phyloP scores from a whole-genome alignment of 225 moss, liverwort and hornwort genomes.

The Antitrichia curtipendula region DNA sequence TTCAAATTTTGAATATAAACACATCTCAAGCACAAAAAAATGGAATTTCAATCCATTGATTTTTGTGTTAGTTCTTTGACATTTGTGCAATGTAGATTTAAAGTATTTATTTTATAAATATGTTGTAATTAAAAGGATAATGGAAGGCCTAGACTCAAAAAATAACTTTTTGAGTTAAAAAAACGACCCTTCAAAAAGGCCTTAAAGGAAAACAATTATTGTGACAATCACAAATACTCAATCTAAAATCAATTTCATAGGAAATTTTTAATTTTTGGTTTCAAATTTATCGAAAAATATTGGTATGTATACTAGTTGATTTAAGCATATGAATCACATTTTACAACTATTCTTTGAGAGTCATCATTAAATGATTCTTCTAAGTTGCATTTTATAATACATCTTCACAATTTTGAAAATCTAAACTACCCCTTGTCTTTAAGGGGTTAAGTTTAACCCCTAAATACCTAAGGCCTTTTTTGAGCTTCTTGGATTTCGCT shows the following conservation, averaged over 20 bases:
- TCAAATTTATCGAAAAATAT: background rate
- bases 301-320: background rate
- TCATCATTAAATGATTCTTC: background rate
- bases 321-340: background rate
- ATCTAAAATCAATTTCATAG: background rate
- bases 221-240: background rate
- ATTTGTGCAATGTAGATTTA: background rate
- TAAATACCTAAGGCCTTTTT: too few relatives aligned
- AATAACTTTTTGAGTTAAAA: fast-evolving
- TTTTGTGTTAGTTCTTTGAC: background rate
- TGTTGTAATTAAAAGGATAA: background rate
- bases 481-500: too few relatives aligned
- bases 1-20: background rate
- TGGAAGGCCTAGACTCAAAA: fast-evolving
- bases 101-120: background rate
- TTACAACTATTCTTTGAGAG: background rate
- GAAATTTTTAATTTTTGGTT: background rate
- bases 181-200: background rate
- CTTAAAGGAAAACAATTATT: too few relatives aligned
- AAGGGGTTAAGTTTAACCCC: too few relatives aligned
- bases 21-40: background rate
- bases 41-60: background rate
- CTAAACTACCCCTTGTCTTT: fast-evolving
- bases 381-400: background rate
- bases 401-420: background rate